Percentiles rank a stretch among this genome's conserved stretches.
These are phyloP conservation scores for Cladochytrium replicatum DNA, from an alignment of 192 early-diverging fungal species.

Conservation along the genomic window DNA sequence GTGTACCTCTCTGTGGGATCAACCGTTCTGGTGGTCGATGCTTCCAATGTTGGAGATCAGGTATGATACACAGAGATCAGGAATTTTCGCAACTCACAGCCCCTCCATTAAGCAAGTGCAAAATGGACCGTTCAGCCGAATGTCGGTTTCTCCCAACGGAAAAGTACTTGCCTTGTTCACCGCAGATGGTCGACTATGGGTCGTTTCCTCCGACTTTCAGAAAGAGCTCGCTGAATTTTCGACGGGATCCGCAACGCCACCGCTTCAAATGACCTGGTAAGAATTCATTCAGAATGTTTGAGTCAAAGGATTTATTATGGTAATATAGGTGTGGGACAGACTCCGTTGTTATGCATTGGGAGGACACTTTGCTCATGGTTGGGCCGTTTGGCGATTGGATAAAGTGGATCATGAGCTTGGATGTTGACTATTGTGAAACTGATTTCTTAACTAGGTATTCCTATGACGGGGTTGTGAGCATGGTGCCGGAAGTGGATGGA, in stretches of 20 bases:
- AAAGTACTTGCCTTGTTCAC: conserved; percentile 86
- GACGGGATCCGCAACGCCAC: conserved; percentile 52
- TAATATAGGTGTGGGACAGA: conserved; percentile 85
- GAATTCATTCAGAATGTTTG: background rate
- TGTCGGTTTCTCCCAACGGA: conserved; percentile 89
- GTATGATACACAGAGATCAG: conserved; percentile 22
- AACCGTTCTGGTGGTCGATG: conserved; percentile 79
- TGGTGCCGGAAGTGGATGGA: conserved; percentile 88
- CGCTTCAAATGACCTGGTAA: conserved; percentile 69
- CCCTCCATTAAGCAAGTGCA: conserved; percentile 73
- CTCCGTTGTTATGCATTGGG: conserved; percentile 80
- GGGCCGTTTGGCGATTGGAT: conserved; percentile 90
- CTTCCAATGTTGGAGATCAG: conserved; percentile 67
- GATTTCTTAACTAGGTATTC: conserved; percentile 14
- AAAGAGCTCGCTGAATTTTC: conserved; percentile 79
- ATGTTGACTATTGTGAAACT: too few relatives aligned
- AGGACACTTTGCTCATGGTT: conserved; percentile 72
- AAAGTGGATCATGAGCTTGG: conserved; percentile 36
- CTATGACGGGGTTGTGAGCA: conserved; percentile 67
- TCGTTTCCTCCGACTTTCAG: conserved; percentile 93
- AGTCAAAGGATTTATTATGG: background rate
- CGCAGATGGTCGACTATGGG: conserved; percentile 65
- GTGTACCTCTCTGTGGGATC: conserved; percentile 66
- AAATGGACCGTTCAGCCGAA: conserved; percentile 80
- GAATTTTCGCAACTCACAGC: background rate